These are phyloP conservation scores for Penicillium silybi DNA, from an alignment of 495 filamentous ascomycete genomes.

Conservation along the genomic window DNA sequence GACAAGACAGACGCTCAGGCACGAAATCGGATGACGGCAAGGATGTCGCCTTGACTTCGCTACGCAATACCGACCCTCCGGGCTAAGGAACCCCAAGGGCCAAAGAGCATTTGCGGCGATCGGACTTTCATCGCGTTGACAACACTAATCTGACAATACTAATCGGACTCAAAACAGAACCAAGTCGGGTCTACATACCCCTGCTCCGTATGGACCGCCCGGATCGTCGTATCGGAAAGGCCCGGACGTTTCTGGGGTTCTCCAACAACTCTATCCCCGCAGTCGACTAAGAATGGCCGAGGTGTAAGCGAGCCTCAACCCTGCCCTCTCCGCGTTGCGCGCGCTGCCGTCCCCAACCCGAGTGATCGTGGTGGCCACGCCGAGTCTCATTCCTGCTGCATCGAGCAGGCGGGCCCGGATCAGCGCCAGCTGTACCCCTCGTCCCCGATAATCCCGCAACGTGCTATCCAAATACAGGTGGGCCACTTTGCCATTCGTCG, in stretches of 20 bases:
- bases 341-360: slow-evolving; percentile 9
- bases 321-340: slow-evolving; percentile 12
- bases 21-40: neutral
- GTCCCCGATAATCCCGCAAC: slow-evolving; percentile 6
- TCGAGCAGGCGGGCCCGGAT: slow-evolving; percentile 8
- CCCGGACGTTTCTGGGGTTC: neutral
- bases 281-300: neutral
- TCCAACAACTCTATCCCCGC: neutral
- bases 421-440: slow-evolving; percentile 10
- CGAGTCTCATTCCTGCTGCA: slow-evolving; percentile 2
- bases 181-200: too few species aligned
- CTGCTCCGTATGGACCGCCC: too few species aligned
- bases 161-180: too few species aligned
- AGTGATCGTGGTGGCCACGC: slow-evolving; percentile 7
- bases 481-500: neutral
- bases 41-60: too few species aligned
- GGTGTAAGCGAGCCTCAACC: slow-evolving; percentile 6
- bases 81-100: too few species aligned
- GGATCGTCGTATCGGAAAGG: neutral
- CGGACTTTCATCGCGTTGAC: too few species aligned
- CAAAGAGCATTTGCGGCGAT: too few species aligned
- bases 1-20: neutral
- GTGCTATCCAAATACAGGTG: slow-evolving; percentile 16
- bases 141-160: too few species aligned
- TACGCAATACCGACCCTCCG: too few species aligned